Percentiles rank a stretch among this genome's conserved stretches.
phyloP scores from a whole-genome alignment of 73 alveolate species.

The Durusdinium trenchii region DNA sequence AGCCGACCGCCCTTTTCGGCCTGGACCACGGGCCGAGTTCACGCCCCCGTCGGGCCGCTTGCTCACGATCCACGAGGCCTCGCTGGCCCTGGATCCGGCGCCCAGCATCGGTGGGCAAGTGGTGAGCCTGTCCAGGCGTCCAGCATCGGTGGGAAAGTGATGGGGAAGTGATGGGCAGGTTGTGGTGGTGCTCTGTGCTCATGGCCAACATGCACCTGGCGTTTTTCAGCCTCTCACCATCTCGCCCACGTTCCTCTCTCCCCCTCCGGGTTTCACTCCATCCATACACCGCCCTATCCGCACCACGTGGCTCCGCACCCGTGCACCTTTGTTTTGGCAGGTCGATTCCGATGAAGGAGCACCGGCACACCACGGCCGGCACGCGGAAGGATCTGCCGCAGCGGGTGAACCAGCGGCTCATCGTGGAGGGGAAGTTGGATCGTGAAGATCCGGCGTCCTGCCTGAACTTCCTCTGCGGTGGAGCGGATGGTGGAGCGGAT shows the following conservation, averaged over 20 bases:
- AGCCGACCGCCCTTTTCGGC: too few species aligned
- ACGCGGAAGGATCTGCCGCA: conserved; percentile 47
- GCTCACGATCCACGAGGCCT: conserved; percentile 24
- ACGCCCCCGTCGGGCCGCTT: too few species aligned
- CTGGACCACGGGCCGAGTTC: too few species aligned
- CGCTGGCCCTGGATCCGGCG: neutral
- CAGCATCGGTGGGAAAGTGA: neutral
- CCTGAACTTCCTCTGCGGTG: too few species aligned
- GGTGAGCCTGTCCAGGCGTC: conserved; percentile 4
- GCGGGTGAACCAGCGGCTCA: conserved; percentile 33
- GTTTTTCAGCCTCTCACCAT: neutral
- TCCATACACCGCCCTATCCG: too few species aligned
- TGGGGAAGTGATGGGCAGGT: neutral
- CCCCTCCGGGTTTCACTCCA: too few species aligned
- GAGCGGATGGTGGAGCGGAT: too few species aligned
- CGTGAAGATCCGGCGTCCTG: conserved; percentile 40
- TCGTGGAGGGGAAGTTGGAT: conserved; percentile 35
- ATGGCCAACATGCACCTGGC: too few species aligned
- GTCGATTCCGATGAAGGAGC: conserved; percentile 63
- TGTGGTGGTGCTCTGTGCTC: too few species aligned
- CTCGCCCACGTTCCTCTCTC: neutral
- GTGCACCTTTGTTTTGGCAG: neutral
- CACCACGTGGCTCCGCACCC: neutral
- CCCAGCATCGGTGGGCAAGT: neutral
- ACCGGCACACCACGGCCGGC: conserved; percentile 47